Conservation (phyloP, 2,329 filamentous ascomycete genomes). For the Cordyceps cateniannulata region DNA sequence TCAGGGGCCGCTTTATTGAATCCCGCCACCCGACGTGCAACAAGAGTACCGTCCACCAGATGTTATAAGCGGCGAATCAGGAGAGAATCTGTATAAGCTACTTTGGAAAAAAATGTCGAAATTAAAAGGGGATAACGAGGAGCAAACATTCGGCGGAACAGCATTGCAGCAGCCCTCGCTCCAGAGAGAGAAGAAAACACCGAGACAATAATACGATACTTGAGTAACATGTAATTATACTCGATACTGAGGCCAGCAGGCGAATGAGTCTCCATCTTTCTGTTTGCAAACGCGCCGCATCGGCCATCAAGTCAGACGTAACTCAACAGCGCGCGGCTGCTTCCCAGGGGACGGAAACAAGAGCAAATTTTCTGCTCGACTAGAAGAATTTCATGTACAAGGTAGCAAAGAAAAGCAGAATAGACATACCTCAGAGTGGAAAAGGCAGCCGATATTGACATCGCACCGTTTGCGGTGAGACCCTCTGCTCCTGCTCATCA, state of each 20-base stretch:
- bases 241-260: background rate
- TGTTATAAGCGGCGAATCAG: background rate
- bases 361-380: background rate
- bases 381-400: background rate
- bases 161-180: too few relatives aligned
- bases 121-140: background rate
- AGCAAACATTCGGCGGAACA: too few relatives aligned
- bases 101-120: background rate
- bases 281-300: slow-evolving; percentile 8
- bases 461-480: background rate
- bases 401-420: background rate
- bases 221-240: too few relatives aligned
- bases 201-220: background rate
- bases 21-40: slow-evolving; percentile 1
- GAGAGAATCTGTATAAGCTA: background rate
- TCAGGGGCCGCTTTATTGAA: background rate
- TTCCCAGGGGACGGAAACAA: background rate
- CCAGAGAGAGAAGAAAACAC: background rate
- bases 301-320: background rate
- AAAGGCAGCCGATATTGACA: background rate
- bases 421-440: background rate
- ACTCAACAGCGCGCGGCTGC: background rate
- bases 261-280: background rate
- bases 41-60: background rate
- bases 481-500: background rate